Conservation (phyloP, 169 alveolate genomes). For the Plasmodium inui region DNA sequence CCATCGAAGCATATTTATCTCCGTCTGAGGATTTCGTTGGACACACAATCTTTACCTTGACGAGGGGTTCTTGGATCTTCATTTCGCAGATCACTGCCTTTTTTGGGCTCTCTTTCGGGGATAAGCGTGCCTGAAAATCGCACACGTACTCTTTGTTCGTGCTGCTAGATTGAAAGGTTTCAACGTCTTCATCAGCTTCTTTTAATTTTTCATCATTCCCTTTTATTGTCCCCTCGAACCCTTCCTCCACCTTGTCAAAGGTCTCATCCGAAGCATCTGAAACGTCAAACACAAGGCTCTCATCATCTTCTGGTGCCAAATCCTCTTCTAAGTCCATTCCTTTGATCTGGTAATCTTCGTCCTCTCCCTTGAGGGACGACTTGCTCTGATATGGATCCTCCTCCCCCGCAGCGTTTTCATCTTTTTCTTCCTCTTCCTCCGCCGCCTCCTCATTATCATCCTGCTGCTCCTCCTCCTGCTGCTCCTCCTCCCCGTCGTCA, state of each 20-base stretch:
- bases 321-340: background rate
- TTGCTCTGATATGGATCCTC: background rate
- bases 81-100: slow-evolving; percentile 32
- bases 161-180: slow-evolving; percentile 7
- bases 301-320: background rate
- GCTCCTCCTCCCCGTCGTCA: no score
- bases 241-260: background rate
- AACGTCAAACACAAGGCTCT: background rate
- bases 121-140: slow-evolving; percentile 31
- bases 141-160: slow-evolving; percentile 66
- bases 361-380: background rate
- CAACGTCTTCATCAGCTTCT: background rate
- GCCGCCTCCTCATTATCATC: no score
- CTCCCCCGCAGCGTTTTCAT: no score
- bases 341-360: background rate
- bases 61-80: slow-evolving; percentile 28
- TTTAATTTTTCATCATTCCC: background rate
- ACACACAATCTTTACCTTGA: slow-evolving; percentile 42
- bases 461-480: no score
- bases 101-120: background rate
- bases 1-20: background rate
- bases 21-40: slow-evolving; percentile 5
- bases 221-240: background rate
- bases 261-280: background rate
- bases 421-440: no score